phyloP scores from a whole-genome alignment of 331 rosid species.

The Stylosanthes scabra region DNA sequence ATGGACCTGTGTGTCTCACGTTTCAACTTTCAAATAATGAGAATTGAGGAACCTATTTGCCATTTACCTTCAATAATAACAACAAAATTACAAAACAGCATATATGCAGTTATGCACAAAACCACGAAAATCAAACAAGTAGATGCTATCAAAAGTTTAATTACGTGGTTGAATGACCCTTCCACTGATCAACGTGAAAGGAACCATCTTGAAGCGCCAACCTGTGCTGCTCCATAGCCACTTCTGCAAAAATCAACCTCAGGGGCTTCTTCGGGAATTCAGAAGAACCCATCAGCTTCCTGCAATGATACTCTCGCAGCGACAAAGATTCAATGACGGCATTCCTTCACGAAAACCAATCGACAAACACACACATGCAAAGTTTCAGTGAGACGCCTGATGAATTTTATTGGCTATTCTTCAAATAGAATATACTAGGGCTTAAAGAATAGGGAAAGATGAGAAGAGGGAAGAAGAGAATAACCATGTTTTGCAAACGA shows the following conservation, averaged over 20 bases:
- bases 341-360: slow-evolving; percentile 55
- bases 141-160: slow-evolving; percentile 10
- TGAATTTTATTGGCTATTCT: neutral
- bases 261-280: slow-evolving; percentile 49
- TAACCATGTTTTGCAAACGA: slow-evolving; percentile 78
- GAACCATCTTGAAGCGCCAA: slow-evolving; percentile 54
- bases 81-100: neutral
- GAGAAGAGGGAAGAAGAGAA: neutral
- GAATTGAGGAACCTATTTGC: too few relatives aligned
- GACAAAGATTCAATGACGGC: slow-evolving; percentile 50
- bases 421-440: neutral
- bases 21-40: too few relatives aligned
- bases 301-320: slow-evolving; percentile 48
- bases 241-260: slow-evolving; percentile 52
- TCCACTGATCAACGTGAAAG: slow-evolving; percentile 70
- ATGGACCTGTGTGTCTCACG: too few relatives aligned
- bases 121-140: slow-evolving; percentile 16
- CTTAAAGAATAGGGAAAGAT: neutral
- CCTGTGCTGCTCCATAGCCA: slow-evolving; percentile 68
- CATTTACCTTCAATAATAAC: neutral
- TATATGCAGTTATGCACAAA: neutral
- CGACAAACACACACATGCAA: neutral
- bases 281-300: slow-evolving; percentile 49
- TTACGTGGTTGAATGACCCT: slow-evolving; percentile 71
- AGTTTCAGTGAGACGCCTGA: slow-evolving; percentile 9